Evolutionary conservation across 768 basidiomycete species (phyloP).

Genomic region (Rhodotorula sphaerocarpa): DNA sequence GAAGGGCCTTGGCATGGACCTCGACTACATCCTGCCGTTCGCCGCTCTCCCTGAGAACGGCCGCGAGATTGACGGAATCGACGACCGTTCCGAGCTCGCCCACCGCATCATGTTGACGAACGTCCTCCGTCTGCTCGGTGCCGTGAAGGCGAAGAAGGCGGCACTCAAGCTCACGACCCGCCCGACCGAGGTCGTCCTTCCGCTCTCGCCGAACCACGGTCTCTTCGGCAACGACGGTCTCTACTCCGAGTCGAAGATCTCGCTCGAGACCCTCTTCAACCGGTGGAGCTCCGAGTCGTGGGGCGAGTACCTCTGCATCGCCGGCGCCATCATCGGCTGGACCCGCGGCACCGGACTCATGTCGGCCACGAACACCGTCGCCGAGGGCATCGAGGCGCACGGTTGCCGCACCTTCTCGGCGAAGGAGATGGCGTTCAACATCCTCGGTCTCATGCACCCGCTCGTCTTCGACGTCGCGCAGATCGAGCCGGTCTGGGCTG

Average conservation of each 20-base stretch:
- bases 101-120: conserved; percentile 99
- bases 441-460: conserved; percentile 97
- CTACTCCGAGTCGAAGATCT: conserved; percentile 97
- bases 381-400: conserved; percentile 81
- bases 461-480: conserved; percentile 98
- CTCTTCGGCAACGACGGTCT: conserved; percentile 95
- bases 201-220: conserved; percentile 95
- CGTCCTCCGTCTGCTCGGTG: conserved; percentile 87
- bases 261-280: conserved; percentile 94
- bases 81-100: conserved; percentile 94
- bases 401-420: conserved; percentile 98
- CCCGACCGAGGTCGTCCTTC: conserved; percentile 95
- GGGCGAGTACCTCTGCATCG: conserved; percentile 97
- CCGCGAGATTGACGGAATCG: conserved; percentile 91
- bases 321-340: conserved; percentile 98
- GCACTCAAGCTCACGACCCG: conserved; percentile 92
- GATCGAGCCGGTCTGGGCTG: conserved; percentile 99
- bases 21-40: conserved; percentile 97
- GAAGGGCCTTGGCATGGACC: conserved; percentile 70
- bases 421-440: conserved; percentile 99
- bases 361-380: conserved; percentile 88
- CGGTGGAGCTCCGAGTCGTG: conserved; percentile 97
- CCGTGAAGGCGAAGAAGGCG: conserved; percentile 97
- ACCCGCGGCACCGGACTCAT: conserved; percentile 96
- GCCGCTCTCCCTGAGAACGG: conserved; percentile 98